Conservation (phyloP, 371 early-diverging fungal species). For the Rhizopus arrhizus region DNA sequence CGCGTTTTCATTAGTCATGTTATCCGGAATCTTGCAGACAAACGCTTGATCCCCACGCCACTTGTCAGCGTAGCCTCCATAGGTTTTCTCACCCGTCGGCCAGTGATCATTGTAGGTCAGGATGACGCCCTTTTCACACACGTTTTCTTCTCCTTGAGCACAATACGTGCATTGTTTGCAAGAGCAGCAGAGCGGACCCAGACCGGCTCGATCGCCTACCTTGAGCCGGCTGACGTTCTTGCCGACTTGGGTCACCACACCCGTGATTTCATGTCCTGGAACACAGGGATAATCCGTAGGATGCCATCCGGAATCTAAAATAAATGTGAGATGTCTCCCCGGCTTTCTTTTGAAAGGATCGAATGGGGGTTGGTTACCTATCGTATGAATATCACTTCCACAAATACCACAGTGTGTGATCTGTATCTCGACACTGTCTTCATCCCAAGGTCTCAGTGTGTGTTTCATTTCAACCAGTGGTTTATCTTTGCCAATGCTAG, state of each 20-base stretch:
- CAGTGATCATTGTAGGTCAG: conserved; percentile 62
- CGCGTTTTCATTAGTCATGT: conserved; percentile 48
- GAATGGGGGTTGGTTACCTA: not conserved
- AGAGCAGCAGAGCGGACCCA: conserved; percentile 57
- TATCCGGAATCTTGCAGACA: conserved; percentile 62
- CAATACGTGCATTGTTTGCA: conserved; percentile 46
- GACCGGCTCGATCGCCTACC: conserved; percentile 73
- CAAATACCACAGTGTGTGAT: conserved; percentile 60
- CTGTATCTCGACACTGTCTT: conserved; percentile 52
- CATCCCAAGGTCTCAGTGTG: conserved; percentile 41
- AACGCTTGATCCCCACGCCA: conserved; percentile 54
- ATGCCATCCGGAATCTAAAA: conserved; percentile 61
- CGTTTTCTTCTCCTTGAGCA: conserved; percentile 24
- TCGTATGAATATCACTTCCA: conserved; percentile 54
- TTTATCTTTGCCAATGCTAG: conserved; percentile 27
- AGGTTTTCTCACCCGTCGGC: conserved; percentile 53
- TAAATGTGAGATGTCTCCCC: conserved; percentile 49
- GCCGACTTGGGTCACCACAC: conserved; percentile 54
- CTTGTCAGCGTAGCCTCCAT: conserved; percentile 65
- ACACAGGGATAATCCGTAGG: conserved; percentile 54
- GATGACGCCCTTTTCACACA: conserved; percentile 49
- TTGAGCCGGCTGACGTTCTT: conserved; percentile 43
- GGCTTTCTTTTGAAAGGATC: no score
- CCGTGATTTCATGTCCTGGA: conserved; percentile 69
- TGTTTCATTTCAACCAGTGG: conserved; percentile 22